These are phyloP conservation scores for Amanita thiersii DNA, from an alignment of 768 basidiomycete genomes.

Conservation along the genomic window DNA sequence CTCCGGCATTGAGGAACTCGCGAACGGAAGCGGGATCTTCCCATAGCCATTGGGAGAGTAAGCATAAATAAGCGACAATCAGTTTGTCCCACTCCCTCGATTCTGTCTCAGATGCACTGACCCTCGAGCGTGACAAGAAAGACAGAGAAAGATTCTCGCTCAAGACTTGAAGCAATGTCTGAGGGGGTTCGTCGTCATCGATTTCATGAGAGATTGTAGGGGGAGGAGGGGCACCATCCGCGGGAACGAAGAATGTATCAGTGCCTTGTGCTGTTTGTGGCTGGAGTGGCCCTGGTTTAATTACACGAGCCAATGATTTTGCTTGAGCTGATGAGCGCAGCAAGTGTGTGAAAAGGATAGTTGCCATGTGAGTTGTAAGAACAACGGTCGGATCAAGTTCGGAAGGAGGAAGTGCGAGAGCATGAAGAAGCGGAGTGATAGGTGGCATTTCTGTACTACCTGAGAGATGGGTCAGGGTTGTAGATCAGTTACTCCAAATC, in stretches of 20 bases:
- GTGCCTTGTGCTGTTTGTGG: slow-evolving; percentile 20
- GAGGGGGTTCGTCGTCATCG: slow-evolving; percentile 57
- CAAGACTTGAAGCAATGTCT: slow-evolving; percentile 75
- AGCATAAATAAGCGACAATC: slow-evolving; percentile 75
- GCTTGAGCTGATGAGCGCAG: slow-evolving; percentile 58
- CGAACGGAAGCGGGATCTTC: slow-evolving; percentile 84
- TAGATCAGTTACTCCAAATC: neutral
- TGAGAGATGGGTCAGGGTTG: slow-evolving; percentile 9
- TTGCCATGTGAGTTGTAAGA: slow-evolving; percentile 65
- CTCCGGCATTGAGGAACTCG: slow-evolving; percentile 87
- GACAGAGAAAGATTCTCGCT: slow-evolving; percentile 88
- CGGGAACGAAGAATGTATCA: slow-evolving; percentile 67
- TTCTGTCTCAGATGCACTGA: slow-evolving; percentile 61
- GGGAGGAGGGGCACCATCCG: slow-evolving; percentile 45
- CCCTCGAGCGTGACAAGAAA: slow-evolving; percentile 65
- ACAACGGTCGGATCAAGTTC: slow-evolving; percentile 45
- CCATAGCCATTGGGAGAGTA: slow-evolving; percentile 94
- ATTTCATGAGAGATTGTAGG: slow-evolving; percentile 22
- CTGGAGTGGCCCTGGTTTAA: slow-evolving; percentile 42
- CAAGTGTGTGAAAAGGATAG: slow-evolving; percentile 74
- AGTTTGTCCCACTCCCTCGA: slow-evolving; percentile 86
- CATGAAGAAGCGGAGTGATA: slow-evolving; percentile 60
- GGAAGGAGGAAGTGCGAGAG: slow-evolving; percentile 55
- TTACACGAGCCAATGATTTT: slow-evolving; percentile 55
- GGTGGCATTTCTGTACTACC: slow-evolving; percentile 30